Base-by-base conservation (phyloP, 441 rosid genomes). In the Brassica balearica region DNA sequence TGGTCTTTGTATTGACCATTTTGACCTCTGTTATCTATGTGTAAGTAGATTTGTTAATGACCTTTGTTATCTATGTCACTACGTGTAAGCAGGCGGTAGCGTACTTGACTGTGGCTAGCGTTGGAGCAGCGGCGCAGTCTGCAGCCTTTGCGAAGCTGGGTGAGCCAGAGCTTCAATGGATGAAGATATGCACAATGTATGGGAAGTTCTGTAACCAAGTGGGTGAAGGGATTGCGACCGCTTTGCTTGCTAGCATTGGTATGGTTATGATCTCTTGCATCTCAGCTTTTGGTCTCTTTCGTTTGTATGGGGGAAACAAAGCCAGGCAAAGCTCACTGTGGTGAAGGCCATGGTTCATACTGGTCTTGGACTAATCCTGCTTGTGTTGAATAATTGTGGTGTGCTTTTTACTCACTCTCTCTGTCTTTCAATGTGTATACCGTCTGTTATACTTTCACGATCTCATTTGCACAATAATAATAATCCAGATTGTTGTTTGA, bases 201-300 rank as follows among this genome's bases (percentile, higher is more conserved):
- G 93, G 86, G 20, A 88, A 88, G 82, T 95, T 93, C 83, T 93
- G 98, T 32, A 90, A 87, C 87, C 97, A 86, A 80, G 87, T 91
- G 0, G 98, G 90, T 58, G 96, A 86, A 71, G 98, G 97, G n/a
- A 75, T 92, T 23, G 96, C 80, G 9, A 75, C 80, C 2, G 92
- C 94, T 0, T 15, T 91, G 71, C 48, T 93, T 38, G 94, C 81
- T n/a, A 77, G 91, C 76, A 43, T 88, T 1, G 68, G 93, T 71
- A 86, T 81, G 90, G 94, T 89, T 46, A 63, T 77, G 66, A 38
- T 90, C 64, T 91, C 98, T 58, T 82, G 87, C 60, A 69, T 93
- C 43, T 93, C 99, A 1, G 92, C 97, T 46, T 95, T 90, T 69
- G 67, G 90, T 64, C 91, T 95, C 63, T 95, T 95, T 76, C 94